Evolutionary conservation across 345 rosid genomes (phyloP).

Genomic region (thale cress (Arabidopsis thaliana)): DNA sequence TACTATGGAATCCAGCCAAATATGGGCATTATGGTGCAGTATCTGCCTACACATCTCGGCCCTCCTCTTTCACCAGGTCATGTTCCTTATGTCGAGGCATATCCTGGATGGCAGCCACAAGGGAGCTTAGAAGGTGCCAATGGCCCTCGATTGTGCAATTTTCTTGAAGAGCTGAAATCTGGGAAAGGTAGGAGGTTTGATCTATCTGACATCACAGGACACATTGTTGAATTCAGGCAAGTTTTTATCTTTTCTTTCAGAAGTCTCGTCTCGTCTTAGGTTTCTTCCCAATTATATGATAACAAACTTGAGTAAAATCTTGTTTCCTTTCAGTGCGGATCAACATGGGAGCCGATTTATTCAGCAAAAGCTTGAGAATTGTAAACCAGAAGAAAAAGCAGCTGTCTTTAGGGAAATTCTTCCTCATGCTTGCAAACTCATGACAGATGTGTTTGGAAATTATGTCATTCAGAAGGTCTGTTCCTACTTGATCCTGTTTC

Average conservation of each 20-base stretch:
- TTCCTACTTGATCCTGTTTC: not conserved
- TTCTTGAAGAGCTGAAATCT: slow-evolving; percentile 68
- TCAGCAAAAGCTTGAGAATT: slow-evolving; percentile 75
- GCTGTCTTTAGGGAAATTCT: slow-evolving; percentile 70
- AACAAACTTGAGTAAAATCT: slow-evolving; percentile 23
- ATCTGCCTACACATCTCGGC: slow-evolving; percentile 49
- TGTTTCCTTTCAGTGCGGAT: slow-evolving; percentile 62
- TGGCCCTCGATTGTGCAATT: slow-evolving; percentile 51
- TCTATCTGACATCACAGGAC: slow-evolving; percentile 65
- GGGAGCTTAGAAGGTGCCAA: slow-evolving; percentile 51
- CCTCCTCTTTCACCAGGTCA: slow-evolving; percentile 49
- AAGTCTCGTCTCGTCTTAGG: slow-evolving; percentile 24
- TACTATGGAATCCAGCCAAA: slow-evolving; percentile 49
- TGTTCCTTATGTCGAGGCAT: slow-evolving; percentile 43
- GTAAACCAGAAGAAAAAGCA: slow-evolving; percentile 61
- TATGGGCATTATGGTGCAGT: slow-evolving; percentile 56
- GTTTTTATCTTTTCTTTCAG: slow-evolving; percentile 33
- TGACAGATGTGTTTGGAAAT: slow-evolving; percentile 83
- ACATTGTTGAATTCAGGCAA: slow-evolving; percentile 70
- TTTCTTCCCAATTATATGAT: slow-evolving; percentile 4
- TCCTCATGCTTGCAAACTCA: slow-evolving; percentile 64
- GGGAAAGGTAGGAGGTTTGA: slow-evolving; percentile 69
- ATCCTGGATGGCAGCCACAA: slow-evolving; percentile 61
- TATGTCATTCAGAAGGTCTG: slow-evolving; percentile 78
- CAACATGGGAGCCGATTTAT: slow-evolving; percentile 82